A percentile compares a stretch with the other conserved stretches of the same genome.
phyloP scores from a whole-genome alignment of 2,329 filamentous ascomycete genomes.

The Aspergillus melleus region DNA sequence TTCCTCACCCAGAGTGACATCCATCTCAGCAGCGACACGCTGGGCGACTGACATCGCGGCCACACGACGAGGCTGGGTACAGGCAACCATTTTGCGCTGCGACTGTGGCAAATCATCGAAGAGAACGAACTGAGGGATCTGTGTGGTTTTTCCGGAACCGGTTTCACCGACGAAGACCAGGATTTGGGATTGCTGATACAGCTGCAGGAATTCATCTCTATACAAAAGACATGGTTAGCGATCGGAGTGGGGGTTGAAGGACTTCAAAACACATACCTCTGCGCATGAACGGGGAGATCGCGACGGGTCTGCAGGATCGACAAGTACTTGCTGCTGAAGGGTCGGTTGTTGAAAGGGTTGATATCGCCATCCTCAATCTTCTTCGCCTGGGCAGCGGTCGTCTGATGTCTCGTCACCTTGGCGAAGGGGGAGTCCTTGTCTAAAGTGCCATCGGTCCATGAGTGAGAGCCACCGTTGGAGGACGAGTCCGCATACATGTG shows the following conservation, averaged over 20 bases:
- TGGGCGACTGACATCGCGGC: slow-evolving; percentile 98
- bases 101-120: slow-evolving; percentile 92
- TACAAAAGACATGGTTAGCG: not conserved
- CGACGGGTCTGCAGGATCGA: slow-evolving; percentile 81
- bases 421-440: slow-evolving; percentile 55
- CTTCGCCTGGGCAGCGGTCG: slow-evolving; percentile 72
- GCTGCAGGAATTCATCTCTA: slow-evolving; percentile 85
- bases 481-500: slow-evolving; percentile 71
- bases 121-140: slow-evolving; percentile 97
- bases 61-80: slow-evolving; percentile 95
- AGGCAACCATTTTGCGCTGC: slow-evolving; percentile 86
- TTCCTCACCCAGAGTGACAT: slow-evolving; percentile 87
- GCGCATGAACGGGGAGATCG: slow-evolving; percentile 86
- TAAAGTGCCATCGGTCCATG: slow-evolving; percentile 18
- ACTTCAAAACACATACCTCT: slow-evolving; percentile 60
- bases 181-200: slow-evolving; percentile 93
- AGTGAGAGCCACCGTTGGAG: slow-evolving; percentile 29
- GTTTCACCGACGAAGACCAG: slow-evolving; percentile 99
- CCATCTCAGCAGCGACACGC: slow-evolving; percentile 96
- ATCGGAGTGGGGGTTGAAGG: not conserved
- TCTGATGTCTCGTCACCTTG: slow-evolving; percentile 73
- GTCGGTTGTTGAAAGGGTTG: slow-evolving; percentile 81
- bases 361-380: slow-evolving; percentile 74
- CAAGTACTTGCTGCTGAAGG: slow-evolving; percentile 82
- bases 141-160: slow-evolving; percentile 97